phyloP scores from a whole-genome alignment of 768 basidiomycete genomes.

The Leccinum longicurvipes region DNA sequence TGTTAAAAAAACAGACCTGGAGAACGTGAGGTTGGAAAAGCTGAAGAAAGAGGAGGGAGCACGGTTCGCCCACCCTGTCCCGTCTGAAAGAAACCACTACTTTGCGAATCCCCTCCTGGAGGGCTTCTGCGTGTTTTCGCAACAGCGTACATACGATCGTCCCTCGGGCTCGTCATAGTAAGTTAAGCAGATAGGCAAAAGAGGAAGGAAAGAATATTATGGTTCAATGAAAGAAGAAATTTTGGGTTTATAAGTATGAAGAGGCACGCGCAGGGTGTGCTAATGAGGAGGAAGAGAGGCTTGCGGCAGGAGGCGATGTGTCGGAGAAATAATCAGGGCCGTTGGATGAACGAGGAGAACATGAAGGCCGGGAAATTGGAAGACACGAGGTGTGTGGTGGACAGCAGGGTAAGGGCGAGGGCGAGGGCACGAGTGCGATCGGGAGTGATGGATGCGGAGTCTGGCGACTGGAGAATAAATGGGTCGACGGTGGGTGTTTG shows the following conservation, averaged over 20 bases:
- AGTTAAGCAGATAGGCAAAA: conserved; percentile 57
- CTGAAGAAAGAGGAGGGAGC: conserved; percentile 81
- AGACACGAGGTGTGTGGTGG: conserved; percentile 50
- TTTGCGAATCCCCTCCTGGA: conserved; percentile 60
- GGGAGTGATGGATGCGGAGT: conserved; percentile 27
- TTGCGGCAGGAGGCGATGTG: conserved; percentile 39
- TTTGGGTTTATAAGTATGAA: conserved; percentile 52
- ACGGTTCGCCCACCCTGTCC: conserved; percentile 89
- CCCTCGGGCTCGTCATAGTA: conserved; percentile 68
- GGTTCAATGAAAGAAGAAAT: conserved; percentile 46
- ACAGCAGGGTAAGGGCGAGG: conserved; percentile 37
- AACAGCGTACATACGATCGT: conserved; percentile 69
- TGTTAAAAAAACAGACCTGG: conserved; percentile 73
- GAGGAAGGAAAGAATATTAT: conserved; percentile 43
- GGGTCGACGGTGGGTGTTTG: conserved; percentile 27
- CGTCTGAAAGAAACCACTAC: conserved; percentile 65
- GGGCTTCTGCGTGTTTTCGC: conserved; percentile 61
- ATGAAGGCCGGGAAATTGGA: conserved; percentile 42
- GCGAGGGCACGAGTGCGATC: conserved; percentile 32
- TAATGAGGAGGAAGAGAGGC: conserved; percentile 35
- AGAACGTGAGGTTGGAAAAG: conserved; percentile 87
- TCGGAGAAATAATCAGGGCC: conserved; percentile 40
- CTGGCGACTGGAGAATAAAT: conserved; percentile 30
- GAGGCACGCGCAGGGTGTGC: conserved; percentile 42
- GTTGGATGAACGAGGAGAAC: conserved; percentile 45